Evolutionary conservation across 2,329 filamentous ascomycete species (phyloP), one percentile per base, ranked within the genome.

Genomic region (Rutstroemia sp.): DNA sequence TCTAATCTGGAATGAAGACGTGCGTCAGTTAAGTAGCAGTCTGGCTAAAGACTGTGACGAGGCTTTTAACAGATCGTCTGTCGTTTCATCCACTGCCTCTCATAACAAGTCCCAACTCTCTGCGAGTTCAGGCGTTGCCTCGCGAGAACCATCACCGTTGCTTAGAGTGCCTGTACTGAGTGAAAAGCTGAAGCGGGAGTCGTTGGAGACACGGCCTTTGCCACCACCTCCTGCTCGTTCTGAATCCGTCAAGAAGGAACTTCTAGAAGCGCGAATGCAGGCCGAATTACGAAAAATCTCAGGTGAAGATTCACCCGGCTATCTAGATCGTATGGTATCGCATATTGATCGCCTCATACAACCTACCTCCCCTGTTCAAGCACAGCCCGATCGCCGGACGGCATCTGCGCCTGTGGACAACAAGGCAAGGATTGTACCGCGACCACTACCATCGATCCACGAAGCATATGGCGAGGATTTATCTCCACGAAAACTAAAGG

Each of bases 21-120:
- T 94, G 54, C 80, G 89, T 6, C 86, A 92, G 64, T 87, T 95
- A 57, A 95, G 90, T 64, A 83, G 82, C 64, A 90, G 90, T 65
- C 84, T 96, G 59, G 89, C 90, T 50, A 89, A 90, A 70, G 89
- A 94, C 57, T 95, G 92, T 67, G 92, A 97, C 67, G 89, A 94
- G 66, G 92, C 92, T 1, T 96, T 97, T 74, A 92, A 89, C 67
- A 84, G 87, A 44, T 63, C 78, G 74, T 54, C 86, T 78, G 0
- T 71, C 79, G 21, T 52, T 27, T 19, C 52, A 16, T 56, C 56
- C 16, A 41, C 9, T 23, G 25, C 19, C 37, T 41, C 44, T 16
- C 42, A 48, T 30, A 30, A 57, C 9, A 44, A 34, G 17, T 57
- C 54, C 17, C 49, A 50, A 5, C 45, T 52, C 16, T 48, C 54